Conservation (phyloP, 2,329 filamentous ascomycete genomes). For the Rhynchosporium secalis region DNA sequence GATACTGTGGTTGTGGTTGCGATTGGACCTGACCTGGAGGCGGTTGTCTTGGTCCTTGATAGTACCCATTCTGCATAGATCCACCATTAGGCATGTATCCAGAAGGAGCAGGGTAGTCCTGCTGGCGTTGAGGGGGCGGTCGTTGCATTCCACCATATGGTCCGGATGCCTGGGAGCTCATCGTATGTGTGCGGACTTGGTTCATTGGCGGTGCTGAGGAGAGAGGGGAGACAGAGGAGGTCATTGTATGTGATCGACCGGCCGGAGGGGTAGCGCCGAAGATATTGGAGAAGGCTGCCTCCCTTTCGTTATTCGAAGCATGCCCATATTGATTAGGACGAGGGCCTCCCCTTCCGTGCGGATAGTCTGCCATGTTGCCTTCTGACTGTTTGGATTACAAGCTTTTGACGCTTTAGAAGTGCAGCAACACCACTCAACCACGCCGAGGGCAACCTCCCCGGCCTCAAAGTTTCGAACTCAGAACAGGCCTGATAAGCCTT, state of each 20-base stretch:
- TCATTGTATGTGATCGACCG: conserved; percentile 95
- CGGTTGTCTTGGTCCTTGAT: conserved; percentile 45
- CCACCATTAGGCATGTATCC: conserved; percentile 36
- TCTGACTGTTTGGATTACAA: conserved; percentile 18
- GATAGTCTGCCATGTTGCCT: conserved; percentile 54
- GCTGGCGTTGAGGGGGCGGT: conserved; percentile 60
- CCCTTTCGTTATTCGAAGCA: conserved; percentile 68
- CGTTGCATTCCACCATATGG: conserved; percentile 58
- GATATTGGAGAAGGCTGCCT: conserved; percentile 94
- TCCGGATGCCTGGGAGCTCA: conserved; percentile 48
- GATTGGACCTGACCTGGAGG: conserved; percentile 39
- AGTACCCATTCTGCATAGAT: conserved; percentile 51
- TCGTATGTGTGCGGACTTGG: conserved; percentile 75
- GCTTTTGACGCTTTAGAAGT: conserved; percentile 16
- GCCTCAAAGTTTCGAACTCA: conserved; percentile 27
- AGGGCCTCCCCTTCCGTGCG: conserved; percentile 60
- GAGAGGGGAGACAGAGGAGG: conserved; percentile 65
- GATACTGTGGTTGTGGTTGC: conserved; percentile 56
- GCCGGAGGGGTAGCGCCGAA: conserved; percentile 85
- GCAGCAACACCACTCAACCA: conserved; percentile 27
- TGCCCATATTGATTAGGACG: conserved; percentile 43
- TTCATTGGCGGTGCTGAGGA: conserved; percentile 49
- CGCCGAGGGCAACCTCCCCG: conserved; percentile 34
- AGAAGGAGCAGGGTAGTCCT: conserved; percentile 37
- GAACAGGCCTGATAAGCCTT: conserved; percentile 24